Conservation (phyloP, 1,284 basidiomycete genomes). For the Moesziomyces sp. region DNA sequence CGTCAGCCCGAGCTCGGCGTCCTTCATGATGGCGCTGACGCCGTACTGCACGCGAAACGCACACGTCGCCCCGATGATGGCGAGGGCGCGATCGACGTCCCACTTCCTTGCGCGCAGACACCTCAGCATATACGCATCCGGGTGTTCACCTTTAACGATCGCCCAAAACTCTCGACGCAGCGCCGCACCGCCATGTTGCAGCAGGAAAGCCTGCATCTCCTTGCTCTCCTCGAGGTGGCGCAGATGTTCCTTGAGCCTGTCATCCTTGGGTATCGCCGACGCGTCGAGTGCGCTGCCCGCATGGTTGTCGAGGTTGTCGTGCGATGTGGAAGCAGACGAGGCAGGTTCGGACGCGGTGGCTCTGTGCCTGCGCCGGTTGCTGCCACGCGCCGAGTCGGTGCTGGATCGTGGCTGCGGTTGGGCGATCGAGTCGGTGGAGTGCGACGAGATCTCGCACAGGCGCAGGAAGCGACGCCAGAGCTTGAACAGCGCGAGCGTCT, state of each 20-base stretch:
- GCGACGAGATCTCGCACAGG: slow-evolving; percentile 49
- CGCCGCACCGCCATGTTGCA: slow-evolving; percentile 53
- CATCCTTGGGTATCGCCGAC: slow-evolving; percentile 44
- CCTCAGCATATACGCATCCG: slow-evolving; percentile 65
- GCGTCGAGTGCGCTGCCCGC: slow-evolving; percentile 8
- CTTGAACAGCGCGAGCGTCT: slow-evolving; percentile 56
- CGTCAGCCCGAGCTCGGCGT: slow-evolving; percentile 50
- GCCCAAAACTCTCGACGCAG: slow-evolving; percentile 61
- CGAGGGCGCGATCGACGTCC: slow-evolving; percentile 58
- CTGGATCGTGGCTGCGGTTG: slow-evolving; percentile 10
- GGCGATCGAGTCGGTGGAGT: slow-evolving; percentile 41
- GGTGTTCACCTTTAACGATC: slow-evolving; percentile 62
- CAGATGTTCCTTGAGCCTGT: slow-evolving; percentile 60
- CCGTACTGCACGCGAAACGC: slow-evolving; percentile 49
- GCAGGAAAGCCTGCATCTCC: slow-evolving; percentile 59
- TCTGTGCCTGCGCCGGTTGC: slow-evolving; percentile 14
- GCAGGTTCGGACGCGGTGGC: slow-evolving; percentile 27
- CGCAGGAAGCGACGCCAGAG: slow-evolving; percentile 63
- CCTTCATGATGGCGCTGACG: slow-evolving; percentile 48
- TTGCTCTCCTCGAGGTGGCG: slow-evolving; percentile 60
- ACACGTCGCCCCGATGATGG: slow-evolving; percentile 57
- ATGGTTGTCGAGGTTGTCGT: slow-evolving; percentile 8
- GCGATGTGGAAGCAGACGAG: slow-evolving; percentile 31
- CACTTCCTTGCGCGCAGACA: slow-evolving; percentile 68
- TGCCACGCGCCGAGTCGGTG: slow-evolving; percentile 23